phyloP scores from a whole-genome alignment of 495 filamentous ascomycete genomes.

The Hapsidospora chrysogenum region DNA sequence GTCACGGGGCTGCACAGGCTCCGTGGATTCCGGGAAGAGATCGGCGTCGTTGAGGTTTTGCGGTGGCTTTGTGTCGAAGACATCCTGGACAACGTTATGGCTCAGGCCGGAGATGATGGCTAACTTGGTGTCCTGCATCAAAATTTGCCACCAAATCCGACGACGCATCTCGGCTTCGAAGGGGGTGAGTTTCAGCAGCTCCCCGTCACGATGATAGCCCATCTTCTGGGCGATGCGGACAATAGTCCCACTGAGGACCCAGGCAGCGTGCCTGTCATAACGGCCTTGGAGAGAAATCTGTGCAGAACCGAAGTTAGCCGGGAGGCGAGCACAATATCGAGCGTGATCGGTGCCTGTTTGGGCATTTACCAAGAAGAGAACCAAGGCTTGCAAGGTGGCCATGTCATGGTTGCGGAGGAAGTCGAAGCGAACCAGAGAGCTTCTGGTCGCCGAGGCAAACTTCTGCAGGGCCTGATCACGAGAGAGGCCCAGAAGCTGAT shows the following conservation, averaged over 20 bases:
- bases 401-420: slow-evolving; percentile 36
- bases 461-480: slow-evolving; percentile 20
- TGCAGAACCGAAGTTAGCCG: slow-evolving; percentile 6
- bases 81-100: slow-evolving; percentile 30
- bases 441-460: slow-evolving; percentile 26
- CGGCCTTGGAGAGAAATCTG: slow-evolving; percentile 32
- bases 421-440: slow-evolving; percentile 27
- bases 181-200: slow-evolving; percentile 43
- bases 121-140: slow-evolving; percentile 42
- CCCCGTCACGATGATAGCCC: slow-evolving; percentile 57
- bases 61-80: slow-evolving; percentile 32
- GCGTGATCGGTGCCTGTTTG: slow-evolving; percentile 1
- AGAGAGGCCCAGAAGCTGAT: slow-evolving; percentile 24
- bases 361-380: slow-evolving; percentile 36
- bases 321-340: background rate
- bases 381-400: slow-evolving; percentile 33
- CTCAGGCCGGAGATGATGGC: slow-evolving; percentile 47
- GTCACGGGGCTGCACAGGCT: slow-evolving; percentile 30
- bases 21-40: slow-evolving; percentile 38
- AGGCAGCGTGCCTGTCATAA: slow-evolving; percentile 32
- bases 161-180: slow-evolving; percentile 54
- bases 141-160: slow-evolving; percentile 58
- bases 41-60: slow-evolving; percentile 42
- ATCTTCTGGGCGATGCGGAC: slow-evolving; percentile 56
- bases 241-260: slow-evolving; percentile 37